Base-by-base conservation (phyloP, 805 yeast genomes). In the Metschnikowia corniflorae region DNA sequence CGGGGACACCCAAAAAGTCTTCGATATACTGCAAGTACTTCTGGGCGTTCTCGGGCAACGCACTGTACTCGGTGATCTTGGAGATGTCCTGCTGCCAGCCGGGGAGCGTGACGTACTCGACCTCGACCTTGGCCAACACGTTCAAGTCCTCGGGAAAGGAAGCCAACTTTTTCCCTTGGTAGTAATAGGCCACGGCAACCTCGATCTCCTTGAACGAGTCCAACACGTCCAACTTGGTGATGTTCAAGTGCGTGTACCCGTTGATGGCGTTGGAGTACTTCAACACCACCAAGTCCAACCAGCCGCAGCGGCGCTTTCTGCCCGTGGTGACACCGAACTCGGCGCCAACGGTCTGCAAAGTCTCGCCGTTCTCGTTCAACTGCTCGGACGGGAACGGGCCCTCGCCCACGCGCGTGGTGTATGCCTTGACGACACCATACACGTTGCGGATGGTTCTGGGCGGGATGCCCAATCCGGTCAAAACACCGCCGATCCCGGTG, bases 321-420 rank as follows among this genome's bases (percentile, higher is more conserved):
- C 98, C 98, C 24, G 98, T 93, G 47, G 98, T 93, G 51, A 93
- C 98, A 66, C 98, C 98, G 55, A 60, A 86, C 68, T 93, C 98
- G 40, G 89, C 95, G 55, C 98, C 98, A 46, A 93, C 86, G 29
- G 73, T 66, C 64, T 93, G 98, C 58, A 93, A 73, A 49, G 78
- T 77, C 54, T 85, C 95, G 57, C 98, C 98, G 31, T 70, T 78
- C 24, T 68, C 80, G 62, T 91, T 88, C 59, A 89, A 75, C 62
- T 89, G 97, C 68, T 93, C 98, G 39, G 97, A 82, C 44, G 98
- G 97, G 84, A 93, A 93, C 21, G 98, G 98, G 48, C 98, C 98
- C 60, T 89, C 97, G 54, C 98, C 98, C 38, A 93, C 98, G 67
- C 98, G 81, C 24, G 98, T 93, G 30, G 98, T 93, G 68, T 93